Evolutionary conservation across 345 rosid species (phyloP), one percentile per base, ranked within the genome.

Genomic region (Bretschneidera sinensis): DNA sequence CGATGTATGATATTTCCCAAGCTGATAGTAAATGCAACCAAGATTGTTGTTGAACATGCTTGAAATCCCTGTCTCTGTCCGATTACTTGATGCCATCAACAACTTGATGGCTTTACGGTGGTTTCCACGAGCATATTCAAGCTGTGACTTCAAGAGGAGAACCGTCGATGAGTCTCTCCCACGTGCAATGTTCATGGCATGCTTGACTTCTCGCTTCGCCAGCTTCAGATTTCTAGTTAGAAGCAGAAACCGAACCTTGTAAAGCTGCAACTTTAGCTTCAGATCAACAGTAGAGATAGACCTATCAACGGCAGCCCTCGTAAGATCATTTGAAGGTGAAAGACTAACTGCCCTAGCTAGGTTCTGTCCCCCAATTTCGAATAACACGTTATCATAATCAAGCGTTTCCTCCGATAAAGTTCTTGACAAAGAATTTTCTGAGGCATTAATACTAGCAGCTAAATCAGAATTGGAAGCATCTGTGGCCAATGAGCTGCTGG

Each of bases 171-270:
- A 95, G 70, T 91, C 99, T 64, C 84, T 80, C 61, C 87, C 88
- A 23, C 96, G 91, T 59, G 89, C 92, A 70, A 84, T 82, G 75
- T 91, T 91, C 82, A 95, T 85, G 15, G 97, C 92, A 76, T 82
- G 95, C 78, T 95, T 95, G 39, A 95, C 85, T 82, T 95, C 99
- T 22, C 97, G 96, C 81, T 95, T 95, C 0, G 96, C 99, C 68
- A 84, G 83, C 74, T 88, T 91, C 67, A 95, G 65, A 71, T 95
- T 95, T 69, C 94, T 86, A 23, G 95, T 83, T 53, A 90, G 89
- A 64, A 91, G 95, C 65, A 88, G 77, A 78, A 91, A 82, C 8
- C 75, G 83, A 57, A 95, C 97, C 86, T 82, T 91, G 84, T 95
- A 91, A 60, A 88, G 92, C 74, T 86, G 97, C 85, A 94, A 75